Evolutionary conservation across 768 basidiomycete species (phyloP).

Genomic region (Boletus sp.): DNA sequence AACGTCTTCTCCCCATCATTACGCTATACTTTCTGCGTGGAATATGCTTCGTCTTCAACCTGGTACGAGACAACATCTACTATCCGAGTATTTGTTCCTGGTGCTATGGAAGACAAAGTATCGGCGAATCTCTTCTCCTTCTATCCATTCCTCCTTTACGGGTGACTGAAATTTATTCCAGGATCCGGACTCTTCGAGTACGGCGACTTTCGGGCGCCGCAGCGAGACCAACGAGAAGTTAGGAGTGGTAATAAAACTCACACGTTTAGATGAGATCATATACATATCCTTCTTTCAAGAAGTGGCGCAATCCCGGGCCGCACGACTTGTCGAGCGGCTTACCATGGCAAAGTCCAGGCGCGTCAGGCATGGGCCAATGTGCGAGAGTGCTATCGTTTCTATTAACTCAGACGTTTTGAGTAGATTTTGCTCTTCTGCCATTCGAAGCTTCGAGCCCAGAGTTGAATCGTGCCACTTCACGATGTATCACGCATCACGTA

Average conservation of each 20-base stretch:
- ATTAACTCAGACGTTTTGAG: constrained; percentile 19
- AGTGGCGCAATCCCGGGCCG: not conserved
- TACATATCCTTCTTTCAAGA: constrained; percentile 8
- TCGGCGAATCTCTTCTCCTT: constrained; percentile 3
- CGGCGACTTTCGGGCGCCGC: constrained; percentile 63
- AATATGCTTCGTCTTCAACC: constrained; percentile 3
- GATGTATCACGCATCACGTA: not conserved
- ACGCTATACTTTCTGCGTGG: constrained; percentile 2
- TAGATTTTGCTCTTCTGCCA: constrained; percentile 19
- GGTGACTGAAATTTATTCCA: constrained; percentile 19
- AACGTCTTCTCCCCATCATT: not conserved
- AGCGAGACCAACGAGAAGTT: constrained; percentile 60
- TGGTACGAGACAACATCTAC: not conserved
- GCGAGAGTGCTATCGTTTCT: not conserved
- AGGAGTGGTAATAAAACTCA: constrained; percentile 68
- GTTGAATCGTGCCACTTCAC: not conserved
- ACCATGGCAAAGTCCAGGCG: constrained; percentile 3
- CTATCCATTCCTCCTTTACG: not conserved
- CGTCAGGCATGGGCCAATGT: constrained; percentile 8
- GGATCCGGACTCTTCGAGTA: constrained; percentile 39
- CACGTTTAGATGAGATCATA: constrained; percentile 53
- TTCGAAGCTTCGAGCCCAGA: constrained; percentile 8
- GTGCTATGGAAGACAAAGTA: constrained; percentile 1
- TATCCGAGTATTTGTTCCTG: not conserved
- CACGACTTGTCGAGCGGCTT: constrained; percentile 1